Evolutionary conservation across 352 stramenopile species (phyloP), one percentile per base, ranked within the genome.

Genomic region (Phytophthora nicotianae): DNA sequence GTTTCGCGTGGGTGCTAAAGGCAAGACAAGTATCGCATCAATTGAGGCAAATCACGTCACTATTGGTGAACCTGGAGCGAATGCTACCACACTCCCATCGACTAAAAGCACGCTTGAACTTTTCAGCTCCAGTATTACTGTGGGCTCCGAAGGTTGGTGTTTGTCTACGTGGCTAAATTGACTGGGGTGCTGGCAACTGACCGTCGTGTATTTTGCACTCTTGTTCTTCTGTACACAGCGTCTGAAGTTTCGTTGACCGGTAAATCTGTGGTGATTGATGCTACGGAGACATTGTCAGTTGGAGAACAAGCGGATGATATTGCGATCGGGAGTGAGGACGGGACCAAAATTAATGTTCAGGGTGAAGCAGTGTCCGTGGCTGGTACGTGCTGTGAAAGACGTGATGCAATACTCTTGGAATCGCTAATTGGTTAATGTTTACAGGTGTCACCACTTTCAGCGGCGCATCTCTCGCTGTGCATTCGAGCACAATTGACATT

Each of bases 31-130:
- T 40, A 47, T 65, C 32, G 58, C 65, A 27, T 62, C 57, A 32
- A 75, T 78, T 11, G 70, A 78, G 42, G 58, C 71, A 7, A 63
- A 47, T 5, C 53, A 76, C 4, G 56, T 75, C 11, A 72, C n/a
- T 19, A 76, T 79, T 35, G 71, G 67, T 14, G 68, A 59, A 11
- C 58, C 63, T 33, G 66, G 68, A 29, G 65, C 65, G 3, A 76
- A 79, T 41, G 54, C 58, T 14, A 74, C 62, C 3, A 20, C 61
- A 6, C 45, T 52, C 19, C 54, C 65, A 17, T 54, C 66, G 17
- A 43, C 43, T 11, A 53, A 11, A 17, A 71, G 62, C 14, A 62
- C 24, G 2, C 56, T 79, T 37, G 63, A 71, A 20, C 57, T 79
- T 16, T 53, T 71, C 21, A 79, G 71, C 41, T 50, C 62, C 24